Evolutionary conservation across 805 yeast genomes (phyloP).

Genomic region (Nakazawaea ernobii): DNA sequence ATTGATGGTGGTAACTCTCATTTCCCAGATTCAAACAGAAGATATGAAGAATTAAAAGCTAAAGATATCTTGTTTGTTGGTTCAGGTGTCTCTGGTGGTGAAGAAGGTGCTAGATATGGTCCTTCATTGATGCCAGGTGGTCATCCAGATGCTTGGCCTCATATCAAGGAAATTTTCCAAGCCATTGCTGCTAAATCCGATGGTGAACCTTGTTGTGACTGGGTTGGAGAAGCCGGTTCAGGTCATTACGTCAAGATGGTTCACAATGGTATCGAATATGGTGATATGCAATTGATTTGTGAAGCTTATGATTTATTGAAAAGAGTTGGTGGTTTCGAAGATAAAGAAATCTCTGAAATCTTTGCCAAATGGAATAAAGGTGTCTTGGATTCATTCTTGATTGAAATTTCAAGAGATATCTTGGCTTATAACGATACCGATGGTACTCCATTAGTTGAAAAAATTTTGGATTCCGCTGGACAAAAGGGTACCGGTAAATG

Average conservation of each 20-base stretch:
- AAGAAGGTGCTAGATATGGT: conserved; percentile 99
- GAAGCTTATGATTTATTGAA: conserved; percentile 97
- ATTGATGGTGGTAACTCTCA: conserved; percentile 99
- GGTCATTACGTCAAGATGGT: conserved; percentile 99
- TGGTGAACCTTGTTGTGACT: conserved; percentile 99
- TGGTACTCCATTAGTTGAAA: conserved; percentile 91
- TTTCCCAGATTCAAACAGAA: conserved; percentile 97
- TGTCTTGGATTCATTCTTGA: conserved; percentile 92
- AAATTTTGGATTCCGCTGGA: conserved; percentile 95
- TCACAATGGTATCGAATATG: conserved; percentile 99
- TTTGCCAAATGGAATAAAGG: conserved; percentile 94
- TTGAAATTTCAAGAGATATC: conserved; percentile 96
- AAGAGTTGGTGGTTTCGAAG: conserved; percentile 85
- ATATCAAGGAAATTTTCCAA: conserved; percentile 94
- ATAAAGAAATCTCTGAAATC: conserved; percentile 91
- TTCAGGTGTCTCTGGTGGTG: conserved; percentile 99
- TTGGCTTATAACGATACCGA: conserved; percentile 84
- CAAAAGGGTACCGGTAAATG: conserved; percentile 99
- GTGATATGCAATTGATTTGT: conserved; percentile 98
- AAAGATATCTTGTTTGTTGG: conserved; percentile 93
- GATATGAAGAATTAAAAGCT: conserved; percentile 80
- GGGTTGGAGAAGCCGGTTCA: conserved; percentile 99
- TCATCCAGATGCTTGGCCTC: conserved; percentile 97
- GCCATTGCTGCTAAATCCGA: conserved; percentile 92
- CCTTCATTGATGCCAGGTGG: conserved; percentile 99